Percentiles rank a stretch among this genome's conserved stretches.
phyloP scores from a whole-genome alignment of 805 yeast genomes.

The Starmerella sirachaensis region DNA sequence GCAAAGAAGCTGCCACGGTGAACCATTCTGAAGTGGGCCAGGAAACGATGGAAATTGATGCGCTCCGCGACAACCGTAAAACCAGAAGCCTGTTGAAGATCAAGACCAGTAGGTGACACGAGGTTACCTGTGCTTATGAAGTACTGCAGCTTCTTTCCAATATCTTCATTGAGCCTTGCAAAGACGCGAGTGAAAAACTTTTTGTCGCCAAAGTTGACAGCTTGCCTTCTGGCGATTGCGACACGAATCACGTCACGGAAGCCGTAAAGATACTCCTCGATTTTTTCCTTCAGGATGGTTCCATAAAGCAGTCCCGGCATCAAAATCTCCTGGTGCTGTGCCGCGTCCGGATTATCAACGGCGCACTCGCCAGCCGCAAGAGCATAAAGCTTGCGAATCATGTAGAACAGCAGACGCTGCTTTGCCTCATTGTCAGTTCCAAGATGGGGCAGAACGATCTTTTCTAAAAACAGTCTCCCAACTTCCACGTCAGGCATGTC shows the following conservation, averaged over 20 bases:
- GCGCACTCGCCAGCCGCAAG: constrained; percentile 94
- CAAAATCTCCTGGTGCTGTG: constrained; percentile 94
- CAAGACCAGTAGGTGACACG: constrained; percentile 93
- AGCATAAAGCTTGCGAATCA: constrained; percentile 90
- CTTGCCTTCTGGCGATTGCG: constrained; percentile 64
- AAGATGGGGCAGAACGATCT: constrained; percentile 85
- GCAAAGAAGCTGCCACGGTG: constrained; percentile 99
- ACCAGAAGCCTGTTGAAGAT: constrained; percentile 95
- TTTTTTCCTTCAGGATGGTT: constrained; percentile 90
- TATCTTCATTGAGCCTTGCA: constrained; percentile 73
- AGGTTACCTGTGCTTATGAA: constrained; percentile 94
- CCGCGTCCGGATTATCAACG: constrained; percentile 97
- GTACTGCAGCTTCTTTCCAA: constrained; percentile 88
- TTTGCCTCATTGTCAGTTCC: constrained; percentile 56
- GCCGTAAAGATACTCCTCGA: constrained; percentile 77
- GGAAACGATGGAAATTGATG: constrained; percentile 91
- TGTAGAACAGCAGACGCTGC: constrained; percentile 75
- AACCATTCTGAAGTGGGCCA: constrained; percentile 98
- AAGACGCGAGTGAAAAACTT: constrained; percentile 74
- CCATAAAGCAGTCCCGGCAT: constrained; percentile 94
- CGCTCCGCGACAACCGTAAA: constrained; percentile 98
- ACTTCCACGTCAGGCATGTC: constrained; percentile 83
- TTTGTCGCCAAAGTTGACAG: constrained; percentile 72
- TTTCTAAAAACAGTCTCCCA: constrained; percentile 68
- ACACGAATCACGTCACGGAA: constrained; percentile 63